Percentiles rank a stretch among this genome's conserved stretches.
These are phyloP conservation scores for Exserohilum turcica DNA, from an alignment of 2,329 filamentous ascomycete genomes.

Conservation along the genomic window DNA sequence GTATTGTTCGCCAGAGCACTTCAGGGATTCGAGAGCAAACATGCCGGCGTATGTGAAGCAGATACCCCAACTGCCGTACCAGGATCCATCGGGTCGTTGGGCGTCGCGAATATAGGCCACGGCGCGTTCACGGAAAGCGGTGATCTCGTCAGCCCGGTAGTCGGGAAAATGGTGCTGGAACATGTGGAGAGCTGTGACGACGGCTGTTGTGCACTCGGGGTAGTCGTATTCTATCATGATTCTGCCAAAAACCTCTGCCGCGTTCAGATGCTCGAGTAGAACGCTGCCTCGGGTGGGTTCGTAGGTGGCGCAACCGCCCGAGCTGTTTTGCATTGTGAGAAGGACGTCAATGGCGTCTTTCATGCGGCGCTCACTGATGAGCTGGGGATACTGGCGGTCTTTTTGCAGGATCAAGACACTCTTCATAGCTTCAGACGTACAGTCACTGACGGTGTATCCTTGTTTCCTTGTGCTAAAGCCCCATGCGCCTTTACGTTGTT, in stretches of 20 bases:
- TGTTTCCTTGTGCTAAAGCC: constrained; percentile 91
- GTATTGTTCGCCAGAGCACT: constrained; percentile 81
- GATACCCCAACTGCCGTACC: constrained; percentile 98
- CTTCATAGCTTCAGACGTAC: constrained; percentile 88
- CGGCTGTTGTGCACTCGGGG: constrained; percentile 94
- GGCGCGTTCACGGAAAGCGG: constrained; percentile 71
- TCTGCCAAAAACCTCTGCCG: constrained; percentile 91
- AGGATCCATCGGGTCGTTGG: constrained; percentile 83
- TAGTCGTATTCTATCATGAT: constrained; percentile 99
- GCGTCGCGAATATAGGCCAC: constrained; percentile 81
- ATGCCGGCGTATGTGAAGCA: constrained; percentile 97
- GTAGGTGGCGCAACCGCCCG: constrained; percentile 88
- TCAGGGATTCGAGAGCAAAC: constrained; percentile 90
- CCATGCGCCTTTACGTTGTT: constrained; percentile 92
- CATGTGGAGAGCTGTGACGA: constrained; percentile 82
- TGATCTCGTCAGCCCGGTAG: constrained; percentile 78
- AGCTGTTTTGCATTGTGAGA: constrained; percentile 85
- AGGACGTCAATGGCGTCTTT: constrained; percentile 90
- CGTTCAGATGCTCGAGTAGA: constrained; percentile 84
- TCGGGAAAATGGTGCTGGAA: constrained; percentile 82
- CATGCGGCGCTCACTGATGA: constrained; percentile 77
- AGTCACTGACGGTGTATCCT: constrained; percentile 95
- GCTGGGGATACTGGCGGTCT: constrained; percentile 69
- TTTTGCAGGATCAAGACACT: constrained; percentile 83
- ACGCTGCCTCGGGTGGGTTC: constrained; percentile 80